These are phyloP conservation scores for Rubus idaeus DNA, from an alignment of 306 rosid genomes.

Conservation along the genomic window DNA sequence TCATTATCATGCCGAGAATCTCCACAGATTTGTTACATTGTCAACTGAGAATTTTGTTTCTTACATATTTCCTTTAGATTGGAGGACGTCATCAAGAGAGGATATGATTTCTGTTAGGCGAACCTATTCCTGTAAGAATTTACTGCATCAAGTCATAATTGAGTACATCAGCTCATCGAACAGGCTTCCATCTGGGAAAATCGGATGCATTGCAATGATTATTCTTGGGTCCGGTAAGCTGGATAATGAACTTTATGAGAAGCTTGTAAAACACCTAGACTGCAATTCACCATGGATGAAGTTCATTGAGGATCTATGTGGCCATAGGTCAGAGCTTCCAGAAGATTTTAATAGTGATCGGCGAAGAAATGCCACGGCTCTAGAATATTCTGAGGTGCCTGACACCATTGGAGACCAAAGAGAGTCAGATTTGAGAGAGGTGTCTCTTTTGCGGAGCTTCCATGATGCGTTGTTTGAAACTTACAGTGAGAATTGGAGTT, in stretches of 20 bases:
- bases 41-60: constrained; percentile 25
- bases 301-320: constrained; percentile 24
- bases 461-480: constrained; percentile 39
- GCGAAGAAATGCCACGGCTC: too few species aligned
- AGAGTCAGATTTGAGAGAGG: background rate
- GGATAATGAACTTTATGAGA: constrained; percentile 5
- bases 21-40: background rate
- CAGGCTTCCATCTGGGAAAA: constrained; percentile 33
- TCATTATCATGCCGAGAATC: background rate
- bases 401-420: too few species aligned
- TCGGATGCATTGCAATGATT: constrained; percentile 49
- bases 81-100: constrained; percentile 34
- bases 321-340: too few species aligned
- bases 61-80: constrained; percentile 37
- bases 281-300: constrained; percentile 32
- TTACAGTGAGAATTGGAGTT: constrained; percentile 34
- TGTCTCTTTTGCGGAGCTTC: background rate
- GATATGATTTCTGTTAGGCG: constrained; percentile 45
- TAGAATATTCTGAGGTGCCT: too few species aligned
- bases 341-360: too few species aligned
- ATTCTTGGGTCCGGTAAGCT: constrained; percentile 41
- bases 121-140: constrained; percentile 19
- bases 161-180: constrained; percentile 19
- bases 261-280: constrained; percentile 16
- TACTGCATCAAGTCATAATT: constrained; percentile 28